Evolutionary conservation across 441 rosid species (phyloP).

Genomic region (Eugenia klotzschiana): DNA sequence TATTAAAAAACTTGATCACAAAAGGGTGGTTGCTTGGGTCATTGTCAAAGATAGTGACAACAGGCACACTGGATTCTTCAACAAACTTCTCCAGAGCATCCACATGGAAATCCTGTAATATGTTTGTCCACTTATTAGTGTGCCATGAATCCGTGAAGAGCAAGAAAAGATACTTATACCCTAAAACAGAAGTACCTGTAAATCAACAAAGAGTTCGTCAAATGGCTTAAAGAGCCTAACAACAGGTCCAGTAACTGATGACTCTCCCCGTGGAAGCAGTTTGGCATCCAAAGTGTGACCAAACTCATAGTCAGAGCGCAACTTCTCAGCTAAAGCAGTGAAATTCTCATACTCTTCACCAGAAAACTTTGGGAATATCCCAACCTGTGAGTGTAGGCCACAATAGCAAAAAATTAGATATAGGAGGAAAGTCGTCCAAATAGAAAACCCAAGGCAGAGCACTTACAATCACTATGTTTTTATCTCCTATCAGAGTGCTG

Average conservation of each 20-base stretch:
- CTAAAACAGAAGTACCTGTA: slow-evolving; percentile 34
- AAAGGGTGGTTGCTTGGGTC: slow-evolving; percentile 76
- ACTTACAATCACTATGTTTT: slow-evolving; percentile 63
- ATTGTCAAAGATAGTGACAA: slow-evolving; percentile 53
- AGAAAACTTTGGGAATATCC: slow-evolving; percentile 73
- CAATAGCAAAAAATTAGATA: neutral
- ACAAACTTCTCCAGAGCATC: slow-evolving; percentile 67
- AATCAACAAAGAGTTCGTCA: slow-evolving; percentile 76
- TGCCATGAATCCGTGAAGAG: neutral
- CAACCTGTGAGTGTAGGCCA: slow-evolving; percentile 42
- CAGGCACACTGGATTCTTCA: slow-evolving; percentile 59
- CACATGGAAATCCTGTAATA: slow-evolving; percentile 33
- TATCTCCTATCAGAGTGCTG: slow-evolving; percentile 36
- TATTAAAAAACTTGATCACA: slow-evolving; percentile 69
- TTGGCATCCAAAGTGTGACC: slow-evolving; percentile 77
- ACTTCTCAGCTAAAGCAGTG: slow-evolving; percentile 54
- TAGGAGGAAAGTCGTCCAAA: neutral
- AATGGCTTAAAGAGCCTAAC: slow-evolving; percentile 95
- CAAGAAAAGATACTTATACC: neutral
- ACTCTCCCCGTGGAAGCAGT: slow-evolving; percentile 81
- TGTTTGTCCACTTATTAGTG: neutral
- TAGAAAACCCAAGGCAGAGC: neutral
- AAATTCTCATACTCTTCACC: slow-evolving; percentile 75
- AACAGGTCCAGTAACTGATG: slow-evolving; percentile 63
- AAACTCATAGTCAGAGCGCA: slow-evolving; percentile 80